These are phyloP conservation scores for Talaromyces proteolyticus DNA, from an alignment of 495 filamentous ascomycete genomes.

Conservation along the genomic window DNA sequence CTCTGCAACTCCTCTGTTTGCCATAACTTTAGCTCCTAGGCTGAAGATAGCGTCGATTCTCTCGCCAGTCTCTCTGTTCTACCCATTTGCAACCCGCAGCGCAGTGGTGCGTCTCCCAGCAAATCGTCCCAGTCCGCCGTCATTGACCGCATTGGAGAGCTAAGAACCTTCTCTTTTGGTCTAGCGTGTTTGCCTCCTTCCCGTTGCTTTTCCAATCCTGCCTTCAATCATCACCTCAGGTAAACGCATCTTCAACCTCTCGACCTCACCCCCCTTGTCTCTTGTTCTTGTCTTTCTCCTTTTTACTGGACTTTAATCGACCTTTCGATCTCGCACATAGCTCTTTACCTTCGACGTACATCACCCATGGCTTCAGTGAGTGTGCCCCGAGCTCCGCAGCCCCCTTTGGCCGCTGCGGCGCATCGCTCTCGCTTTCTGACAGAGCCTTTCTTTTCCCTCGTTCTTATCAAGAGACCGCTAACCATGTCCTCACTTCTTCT, in stretches of 20 bases:
- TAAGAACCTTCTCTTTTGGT: no score
- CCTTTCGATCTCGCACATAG: background rate
- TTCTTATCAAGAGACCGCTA: background rate
- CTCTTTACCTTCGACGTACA: background rate
- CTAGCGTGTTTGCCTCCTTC: background rate
- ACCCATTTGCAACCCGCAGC: no score
- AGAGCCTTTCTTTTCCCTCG: slow-evolving; percentile 9
- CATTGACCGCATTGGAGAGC: no score
- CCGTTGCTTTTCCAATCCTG: slow-evolving; percentile 6
- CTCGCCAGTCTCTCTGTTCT: background rate
- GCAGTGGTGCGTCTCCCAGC: no score
- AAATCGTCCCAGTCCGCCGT: no score
- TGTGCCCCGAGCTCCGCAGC: slow-evolving; percentile 14
- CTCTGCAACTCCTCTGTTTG: no score
- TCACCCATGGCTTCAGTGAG: slow-evolving; percentile 50
- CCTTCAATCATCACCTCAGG: background rate
- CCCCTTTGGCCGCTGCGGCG: background rate
- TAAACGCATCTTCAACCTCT: slow-evolving; percentile 7
- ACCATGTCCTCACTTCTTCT: slow-evolving; percentile 1
- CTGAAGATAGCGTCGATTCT: background rate
- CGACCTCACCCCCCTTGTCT: slow-evolving; percentile 16
- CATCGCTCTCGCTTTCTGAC: background rate
- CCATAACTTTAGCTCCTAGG: no score
- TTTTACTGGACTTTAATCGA: background rate
- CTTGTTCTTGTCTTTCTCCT: background rate